Percentiles rank a stretch among this genome's conserved stretches.
phyloP scores from a whole-genome alignment of 2,329 filamentous ascomycete genomes.

The Trichophyton verrucosum region DNA sequence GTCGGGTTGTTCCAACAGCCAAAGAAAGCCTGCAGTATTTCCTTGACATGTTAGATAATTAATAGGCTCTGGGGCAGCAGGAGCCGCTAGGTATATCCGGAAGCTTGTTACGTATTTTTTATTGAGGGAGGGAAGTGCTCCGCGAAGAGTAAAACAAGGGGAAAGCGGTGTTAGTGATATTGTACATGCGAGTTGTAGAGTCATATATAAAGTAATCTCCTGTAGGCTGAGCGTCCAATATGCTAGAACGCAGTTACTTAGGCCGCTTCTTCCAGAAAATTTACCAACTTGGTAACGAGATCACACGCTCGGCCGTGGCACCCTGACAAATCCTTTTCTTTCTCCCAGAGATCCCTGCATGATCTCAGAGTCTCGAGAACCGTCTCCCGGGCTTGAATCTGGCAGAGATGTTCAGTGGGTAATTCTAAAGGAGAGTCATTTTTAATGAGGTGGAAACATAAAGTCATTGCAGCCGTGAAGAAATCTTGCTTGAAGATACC shows the following conservation, averaged over 20 bases:
- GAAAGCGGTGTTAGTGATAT: not conserved
- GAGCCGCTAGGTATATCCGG: too few species aligned
- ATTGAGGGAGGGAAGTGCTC: too few species aligned
- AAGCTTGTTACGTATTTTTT: too few species aligned
- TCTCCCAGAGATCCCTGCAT: slow-evolving; percentile 33
- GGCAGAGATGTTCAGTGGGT: not conserved
- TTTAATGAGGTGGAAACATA: slow-evolving; percentile 13
- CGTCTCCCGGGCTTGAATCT: slow-evolving; percentile 10
- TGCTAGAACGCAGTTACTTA: not conserved
- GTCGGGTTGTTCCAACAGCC: too few species aligned
- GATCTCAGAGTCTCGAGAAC: slow-evolving; percentile 14
- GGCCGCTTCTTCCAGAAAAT: not conserved
- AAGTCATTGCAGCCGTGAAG: slow-evolving; percentile 14
- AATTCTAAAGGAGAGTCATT: slow-evolving; percentile 8
- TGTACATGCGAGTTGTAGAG: not conserved
- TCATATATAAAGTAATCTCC: not conserved
- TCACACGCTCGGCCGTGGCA: slow-evolving; percentile 4
- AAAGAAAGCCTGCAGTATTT: too few species aligned
- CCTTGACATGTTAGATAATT: too few species aligned
- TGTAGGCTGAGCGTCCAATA: not conserved
- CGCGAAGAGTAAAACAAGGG: not conserved
- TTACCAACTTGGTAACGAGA: not conserved
- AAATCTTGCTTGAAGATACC: slow-evolving; percentile 16
- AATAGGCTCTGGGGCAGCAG: too few species aligned
- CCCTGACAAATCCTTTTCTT: slow-evolving; percentile 26